Evolutionary conservation across 208 protist species (phyloP).

Genomic region (Hexamita inflata): DNA sequence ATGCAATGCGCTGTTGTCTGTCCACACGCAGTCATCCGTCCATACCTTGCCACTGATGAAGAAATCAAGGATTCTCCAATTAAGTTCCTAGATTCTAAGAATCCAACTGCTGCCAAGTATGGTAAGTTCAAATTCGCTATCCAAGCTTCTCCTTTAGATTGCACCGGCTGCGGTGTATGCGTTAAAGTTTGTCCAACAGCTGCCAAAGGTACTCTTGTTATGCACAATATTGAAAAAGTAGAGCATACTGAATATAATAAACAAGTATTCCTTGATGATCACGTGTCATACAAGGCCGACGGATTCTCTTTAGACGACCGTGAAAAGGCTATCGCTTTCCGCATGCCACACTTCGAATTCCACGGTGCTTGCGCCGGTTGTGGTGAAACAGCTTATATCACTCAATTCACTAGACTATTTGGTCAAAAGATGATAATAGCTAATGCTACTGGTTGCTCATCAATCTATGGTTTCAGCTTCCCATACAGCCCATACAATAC

Average conservation of each 20-base stretch:
- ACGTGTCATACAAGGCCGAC: constrained; percentile 19
- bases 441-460: constrained; percentile 56
- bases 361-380: constrained; percentile 57
- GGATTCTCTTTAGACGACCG: constrained; percentile 8
- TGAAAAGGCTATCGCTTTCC: constrained; percentile 44
- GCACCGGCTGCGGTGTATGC: constrained; percentile 57
- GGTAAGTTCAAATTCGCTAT: constrained; percentile 44
- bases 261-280: constrained; percentile 45
- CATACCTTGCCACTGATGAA: constrained; percentile 47
- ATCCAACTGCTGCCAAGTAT: not conserved
- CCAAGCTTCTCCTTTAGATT: constrained; percentile 54
- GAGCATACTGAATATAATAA: constrained; percentile 39
- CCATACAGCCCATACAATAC: constrained; percentile 31
- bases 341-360: constrained; percentile 57
- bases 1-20: constrained; percentile 55
- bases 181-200: constrained; percentile 46
- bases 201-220: constrained; percentile 40
- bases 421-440: constrained; percentile 57
- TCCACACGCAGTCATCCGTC: constrained; percentile 57
- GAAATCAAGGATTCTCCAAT: constrained; percentile 14
- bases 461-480: constrained; percentile 32
- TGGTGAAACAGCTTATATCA: constrained; percentile 57
- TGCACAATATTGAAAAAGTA: constrained; percentile 31
- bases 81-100: constrained; percentile 6
- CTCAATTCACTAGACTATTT: constrained; percentile 58